Percentiles rank a stretch among this genome's conserved stretches.
phyloP scores from a whole-genome alignment of 768 basidiomycete genomes.

The Punctularia strigosozonata region DNA sequence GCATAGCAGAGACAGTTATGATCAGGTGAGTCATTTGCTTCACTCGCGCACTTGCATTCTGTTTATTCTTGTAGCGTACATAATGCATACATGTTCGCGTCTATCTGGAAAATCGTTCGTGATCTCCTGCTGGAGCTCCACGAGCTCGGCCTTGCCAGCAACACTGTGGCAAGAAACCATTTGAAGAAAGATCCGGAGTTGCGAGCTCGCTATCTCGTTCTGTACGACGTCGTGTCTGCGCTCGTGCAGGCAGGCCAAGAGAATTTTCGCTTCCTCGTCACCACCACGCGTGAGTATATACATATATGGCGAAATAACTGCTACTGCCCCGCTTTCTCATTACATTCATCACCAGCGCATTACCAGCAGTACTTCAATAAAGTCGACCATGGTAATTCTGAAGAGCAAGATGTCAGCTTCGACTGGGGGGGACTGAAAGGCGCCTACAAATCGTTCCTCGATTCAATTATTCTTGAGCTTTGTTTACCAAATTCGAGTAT shows the following conservation, averaged over 20 bases:
- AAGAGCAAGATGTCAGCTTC: conserved; percentile 47
- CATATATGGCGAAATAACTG: too few species aligned
- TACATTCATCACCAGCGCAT: conserved; percentile 35
- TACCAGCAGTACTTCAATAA: conserved; percentile 61
- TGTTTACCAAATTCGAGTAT: conserved; percentile 63
- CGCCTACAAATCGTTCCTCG: conserved; percentile 67
- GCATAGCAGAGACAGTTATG: too few species aligned
- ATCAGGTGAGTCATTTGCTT: conserved; percentile 26
- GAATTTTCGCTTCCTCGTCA: conserved; percentile 58
- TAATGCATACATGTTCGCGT: conserved; percentile 73
- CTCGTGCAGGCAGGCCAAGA: conserved; percentile 52
- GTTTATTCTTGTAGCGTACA: conserved; percentile 44
- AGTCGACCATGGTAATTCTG: conserved; percentile 22
- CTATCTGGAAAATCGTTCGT: conserved; percentile 68
- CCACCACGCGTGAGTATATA: conserved; percentile 46
- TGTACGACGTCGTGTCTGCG: conserved; percentile 51
- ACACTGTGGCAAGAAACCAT: conserved; percentile 34
- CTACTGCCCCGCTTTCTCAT: conserved; percentile 3
- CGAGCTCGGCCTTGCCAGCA: conserved; percentile 42
- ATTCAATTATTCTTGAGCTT: conserved; percentile 75
- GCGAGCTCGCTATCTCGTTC: conserved; percentile 46
- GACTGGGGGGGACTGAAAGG: conserved; percentile 50
- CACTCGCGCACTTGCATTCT: conserved; percentile 2
- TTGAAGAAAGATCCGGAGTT: conserved; percentile 40
- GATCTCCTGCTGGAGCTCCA: conserved; percentile 44